Base-by-base conservation (phyloP, 2,329 filamentous ascomycete species). In the Xylaria sp. region DNA sequence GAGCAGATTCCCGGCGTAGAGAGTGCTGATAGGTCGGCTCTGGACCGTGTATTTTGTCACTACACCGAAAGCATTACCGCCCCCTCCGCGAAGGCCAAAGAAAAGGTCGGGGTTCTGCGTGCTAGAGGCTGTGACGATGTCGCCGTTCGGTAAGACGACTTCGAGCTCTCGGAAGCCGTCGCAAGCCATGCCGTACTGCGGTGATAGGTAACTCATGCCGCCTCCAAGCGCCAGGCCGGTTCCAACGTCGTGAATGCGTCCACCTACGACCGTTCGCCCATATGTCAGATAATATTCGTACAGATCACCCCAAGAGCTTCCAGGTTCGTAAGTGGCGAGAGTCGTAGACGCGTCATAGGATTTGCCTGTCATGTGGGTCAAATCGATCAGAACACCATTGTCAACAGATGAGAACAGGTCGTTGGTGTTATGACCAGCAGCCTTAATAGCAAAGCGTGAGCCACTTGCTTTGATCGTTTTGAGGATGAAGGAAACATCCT, bases 121-220 rank as follows among this genome's bases (percentile, higher is more conserved):
- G 21, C 15, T 43, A 2, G 60, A 60, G 6, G 55, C 60, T 3
- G 37, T 63, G 27, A 58, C 55, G 11, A 63, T 63, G 4, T 58
- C 51, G 4, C 60, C 60, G 38, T 40, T 63, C 2, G 60, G 60
- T 15, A 63, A 23, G 29, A 63, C 60, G 7, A 63, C 51, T 25
- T 63, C 60, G 5, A 63, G 60, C 41, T 63, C 60, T 10, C 60
- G 21, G 37, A 63, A 63, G 19, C 60, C 13, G n/a, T 63, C 60
- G 33, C 60, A 63, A 17, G 60, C 60, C 60, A 63, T 63, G 31
- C 60, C 60, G 21, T 63, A 63, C 13, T 59, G 60, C 15, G 60
- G 55, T n/a, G 60, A 63, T 23, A 63, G 46, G 19, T 46, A 63
- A 41, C 60, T 63, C 60, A 63, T 60, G 2, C 60, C 60, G 9